Conservation (phyloP, 192 early-diverging fungal genomes). For the Borealophlyctis nickersoniae region DNA sequence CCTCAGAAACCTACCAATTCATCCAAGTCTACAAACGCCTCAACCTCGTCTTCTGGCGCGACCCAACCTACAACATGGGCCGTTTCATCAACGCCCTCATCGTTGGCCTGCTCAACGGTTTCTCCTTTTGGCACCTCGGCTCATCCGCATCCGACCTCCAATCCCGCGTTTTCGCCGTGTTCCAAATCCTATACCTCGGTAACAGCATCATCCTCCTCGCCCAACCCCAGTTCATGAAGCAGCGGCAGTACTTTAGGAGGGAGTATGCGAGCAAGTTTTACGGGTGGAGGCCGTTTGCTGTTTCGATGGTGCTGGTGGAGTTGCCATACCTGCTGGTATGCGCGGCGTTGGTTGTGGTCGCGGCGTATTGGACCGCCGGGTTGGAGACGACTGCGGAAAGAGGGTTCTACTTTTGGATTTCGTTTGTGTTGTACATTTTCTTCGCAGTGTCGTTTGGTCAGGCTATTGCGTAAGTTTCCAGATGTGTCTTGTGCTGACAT, state of each 20-base stretch:
- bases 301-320: conserved; percentile 59
- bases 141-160: conserved; percentile 42
- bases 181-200: conserved; percentile 48
- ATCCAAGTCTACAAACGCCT: conserved; percentile 62
- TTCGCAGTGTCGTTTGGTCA: conserved; percentile 58
- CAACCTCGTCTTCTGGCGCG: conserved; percentile 65
- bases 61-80: conserved; percentile 72
- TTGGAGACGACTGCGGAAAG: conserved; percentile 45
- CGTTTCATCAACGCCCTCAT: conserved; percentile 49
- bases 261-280: conserved; percentile 63
- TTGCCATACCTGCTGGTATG: conserved; percentile 58
- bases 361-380: conserved; percentile 63
- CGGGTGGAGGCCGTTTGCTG: conserved; percentile 59
- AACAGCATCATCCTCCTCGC: conserved; percentile 60
- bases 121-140: conserved; percentile 66
- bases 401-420: conserved; percentile 59
- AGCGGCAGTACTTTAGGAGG: conserved; percentile 58
- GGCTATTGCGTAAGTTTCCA: conserved; percentile 35
- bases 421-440: conserved; percentile 52
- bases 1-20: conserved; percentile 47
- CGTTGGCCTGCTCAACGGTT: conserved; percentile 60
- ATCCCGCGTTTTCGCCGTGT: conserved; percentile 57
- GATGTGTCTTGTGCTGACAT: not conserved
- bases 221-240: conserved; percentile 61
- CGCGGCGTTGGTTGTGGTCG: conserved; percentile 51